Percentiles rank a stretch among this genome's conserved stretches.
phyloP scores from a whole-genome alignment of 768 basidiomycete species.

The Rhodotorula graminis region DNA sequence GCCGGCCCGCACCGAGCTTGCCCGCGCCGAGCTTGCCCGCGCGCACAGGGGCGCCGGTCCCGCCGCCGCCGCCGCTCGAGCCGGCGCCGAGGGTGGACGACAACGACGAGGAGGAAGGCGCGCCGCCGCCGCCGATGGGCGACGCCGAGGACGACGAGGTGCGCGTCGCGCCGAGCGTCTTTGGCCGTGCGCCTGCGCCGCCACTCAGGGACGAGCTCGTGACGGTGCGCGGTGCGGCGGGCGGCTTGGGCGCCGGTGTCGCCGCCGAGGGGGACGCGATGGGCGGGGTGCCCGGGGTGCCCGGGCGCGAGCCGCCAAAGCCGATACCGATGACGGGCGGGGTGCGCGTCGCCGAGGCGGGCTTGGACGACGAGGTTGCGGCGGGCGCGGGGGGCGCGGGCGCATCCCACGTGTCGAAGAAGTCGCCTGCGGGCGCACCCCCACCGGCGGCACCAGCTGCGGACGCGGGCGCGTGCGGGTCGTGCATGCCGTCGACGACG shows the following conservation, averaged over 20 bases:
- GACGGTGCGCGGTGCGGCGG: conserved; percentile 48
- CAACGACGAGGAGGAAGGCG: conserved; percentile 20
- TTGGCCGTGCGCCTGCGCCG: conserved; percentile 7
- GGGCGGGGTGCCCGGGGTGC: conserved; percentile 13
- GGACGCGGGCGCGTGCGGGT: background rate
- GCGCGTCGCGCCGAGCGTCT: conserved; percentile 31
- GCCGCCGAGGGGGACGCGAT: background rate
- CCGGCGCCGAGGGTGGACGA: background rate
- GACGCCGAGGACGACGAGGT: conserved; percentile 13
- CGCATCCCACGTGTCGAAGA: conserved; percentile 96
- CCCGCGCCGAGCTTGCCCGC: conserved; percentile 48
- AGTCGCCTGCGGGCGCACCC: conserved; percentile 92
- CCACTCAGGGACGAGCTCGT: conserved; percentile 49
- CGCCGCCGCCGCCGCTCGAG: no score
- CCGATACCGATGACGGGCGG: conserved; percentile 33
- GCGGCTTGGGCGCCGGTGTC: background rate
- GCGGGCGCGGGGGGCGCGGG: conserved; percentile 75
- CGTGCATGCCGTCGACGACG: conserved; percentile 22
- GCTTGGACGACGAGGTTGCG: conserved; percentile 40
- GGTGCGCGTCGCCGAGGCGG: conserved; percentile 47
- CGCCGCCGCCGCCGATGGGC: conserved; percentile 8
- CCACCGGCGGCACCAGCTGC: background rate
- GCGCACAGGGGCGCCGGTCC: background rate
- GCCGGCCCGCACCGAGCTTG: conserved; percentile 54
- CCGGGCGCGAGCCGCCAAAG: conserved; percentile 15